Percentiles rank a stretch among this genome's conserved stretches.
Evolutionary conservation across 139 green algal genomes (phyloP).

Genomic region (Zygnema cylindricum): DNA sequence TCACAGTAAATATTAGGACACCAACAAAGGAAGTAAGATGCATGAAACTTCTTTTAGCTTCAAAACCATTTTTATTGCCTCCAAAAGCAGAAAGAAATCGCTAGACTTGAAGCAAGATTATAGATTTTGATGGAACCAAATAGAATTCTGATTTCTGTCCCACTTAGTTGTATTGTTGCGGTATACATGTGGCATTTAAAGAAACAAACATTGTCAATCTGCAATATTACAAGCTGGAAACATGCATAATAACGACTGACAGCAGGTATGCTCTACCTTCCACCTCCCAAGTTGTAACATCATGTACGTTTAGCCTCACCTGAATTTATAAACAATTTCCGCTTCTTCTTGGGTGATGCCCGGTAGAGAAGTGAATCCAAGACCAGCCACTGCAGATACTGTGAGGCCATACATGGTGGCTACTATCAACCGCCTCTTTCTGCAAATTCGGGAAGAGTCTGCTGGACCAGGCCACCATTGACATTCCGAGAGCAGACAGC

Average conservation of each 20-base stretch:
- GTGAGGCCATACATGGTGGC: constrained; percentile 23
- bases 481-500: constrained; percentile 12
- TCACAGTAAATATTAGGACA: too few species aligned
- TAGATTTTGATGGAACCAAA: too few species aligned
- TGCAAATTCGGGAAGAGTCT: not conserved
- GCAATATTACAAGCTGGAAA: not conserved
- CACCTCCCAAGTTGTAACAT: not conserved
- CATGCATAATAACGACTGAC: not conserved
- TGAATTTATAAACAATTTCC: constrained; percentile 31
- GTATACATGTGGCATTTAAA: too few species aligned
- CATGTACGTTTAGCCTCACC: constrained; percentile 17
- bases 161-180: too few species aligned
- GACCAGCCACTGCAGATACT: not conserved
- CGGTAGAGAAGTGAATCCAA: constrained; percentile 21
- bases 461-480: not conserved
- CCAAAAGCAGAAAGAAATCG: too few species aligned
- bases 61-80: too few species aligned
- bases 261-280: not conserved
- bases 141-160: too few species aligned
- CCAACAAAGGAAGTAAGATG: too few species aligned
- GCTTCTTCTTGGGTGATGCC: constrained; percentile 21
- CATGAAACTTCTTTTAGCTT: too few species aligned
- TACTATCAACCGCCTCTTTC: not conserved
- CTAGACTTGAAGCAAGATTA: too few species aligned
- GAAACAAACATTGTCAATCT: too few species aligned